Base-by-base conservation (phyloP, 345 rosid genomes). In the Murraya koenigii region DNA sequence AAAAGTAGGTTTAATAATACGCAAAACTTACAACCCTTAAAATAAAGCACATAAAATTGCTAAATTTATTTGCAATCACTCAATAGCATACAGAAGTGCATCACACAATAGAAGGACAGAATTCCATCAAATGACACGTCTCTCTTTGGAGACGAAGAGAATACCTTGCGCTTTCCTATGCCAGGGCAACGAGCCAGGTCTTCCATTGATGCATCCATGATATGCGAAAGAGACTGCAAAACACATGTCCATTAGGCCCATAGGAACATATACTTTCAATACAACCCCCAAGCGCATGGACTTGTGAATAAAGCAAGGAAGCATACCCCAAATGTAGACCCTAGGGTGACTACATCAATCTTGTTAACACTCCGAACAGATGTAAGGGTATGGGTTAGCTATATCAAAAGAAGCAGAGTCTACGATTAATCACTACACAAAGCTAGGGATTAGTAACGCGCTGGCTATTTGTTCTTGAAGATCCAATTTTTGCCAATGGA, bases 101-200 rank as follows among this genome's bases (percentile, higher is more conserved):
- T 13, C 5, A 35, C 66, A 54, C 55, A 56, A 41, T 23, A 44
- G 6, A 49, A 26, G 14, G 20, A 58, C 2, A 55, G 22, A 77
- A 47, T n/a, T 17, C 28, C 32, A 54, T 33, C 61, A 63, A 13
- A 47, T 56, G 55, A 39, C 55, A 19, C 44, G 56, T 62, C 41
- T 30, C 26, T 17, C 60, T 62, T 75, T 30, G 49, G 62, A 23
- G 7, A 39, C 9, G 60, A 26, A 10, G 6, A 19, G 2, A 59
- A 19, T 71, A 93, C 99, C 98, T 95, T 95, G 68, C 97, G 90
- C 80, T 94, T 97, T 35, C 98, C 97, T 56, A 93, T 92, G 79
- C 97, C 99, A 11, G 99, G 99, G 82, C 98, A 94, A 54, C 92
- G 88, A 77, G 99, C 93, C 78, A 95, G 81, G 84, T 93, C 98